Evolutionary conservation across 108 stramenopile genomes (phyloP).

Genomic region (Discostella stelligeroides): DNA sequence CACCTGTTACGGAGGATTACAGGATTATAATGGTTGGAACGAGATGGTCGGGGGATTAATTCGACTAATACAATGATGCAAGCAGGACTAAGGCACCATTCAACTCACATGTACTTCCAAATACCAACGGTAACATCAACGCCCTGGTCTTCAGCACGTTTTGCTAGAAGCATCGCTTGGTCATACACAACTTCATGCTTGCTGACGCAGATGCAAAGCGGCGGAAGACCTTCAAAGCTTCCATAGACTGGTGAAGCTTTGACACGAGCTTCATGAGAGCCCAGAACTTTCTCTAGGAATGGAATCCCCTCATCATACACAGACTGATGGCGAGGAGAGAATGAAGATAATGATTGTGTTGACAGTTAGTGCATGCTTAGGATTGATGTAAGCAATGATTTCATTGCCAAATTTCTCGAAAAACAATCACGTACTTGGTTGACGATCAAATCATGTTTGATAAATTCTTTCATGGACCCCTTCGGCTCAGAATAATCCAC

Average conservation of each 20-base stretch:
- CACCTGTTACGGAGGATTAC: constrained; percentile 48
- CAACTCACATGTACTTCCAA: constrained; percentile 74
- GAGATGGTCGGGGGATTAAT: too few relatives aligned
- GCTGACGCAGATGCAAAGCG: constrained; percentile 73
- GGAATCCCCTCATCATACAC: constrained; percentile 55
- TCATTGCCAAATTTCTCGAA: constrained; percentile 12
- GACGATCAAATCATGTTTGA: constrained; percentile 77
- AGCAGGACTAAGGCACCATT: too few relatives aligned
- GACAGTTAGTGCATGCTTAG: too few relatives aligned
- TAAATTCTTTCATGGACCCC: constrained; percentile 66
- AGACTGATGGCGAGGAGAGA: constrained; percentile 22
- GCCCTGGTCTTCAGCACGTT: constrained; percentile 54
- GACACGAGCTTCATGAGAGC: constrained; percentile 49
- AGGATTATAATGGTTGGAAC: neutral
- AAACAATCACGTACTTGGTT: constrained; percentile 43
- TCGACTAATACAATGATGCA: too few relatives aligned
- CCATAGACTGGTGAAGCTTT: constrained; percentile 71
- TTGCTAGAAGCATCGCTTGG: constrained; percentile 63
- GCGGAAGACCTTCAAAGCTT: constrained; percentile 66
- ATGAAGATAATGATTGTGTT: too few relatives aligned
- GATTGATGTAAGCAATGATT: too few relatives aligned
- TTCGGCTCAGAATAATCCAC: constrained; percentile 73
- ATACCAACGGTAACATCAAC: constrained; percentile 69
- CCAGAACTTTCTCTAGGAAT: constrained; percentile 42
- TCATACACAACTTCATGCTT: constrained; percentile 83